Percentiles rank a stretch among this genome's conserved stretches.
Evolutionary conservation across 164 flowering plant genomes (phyloP).

Genomic region (Cinnamomum chago): DNA sequence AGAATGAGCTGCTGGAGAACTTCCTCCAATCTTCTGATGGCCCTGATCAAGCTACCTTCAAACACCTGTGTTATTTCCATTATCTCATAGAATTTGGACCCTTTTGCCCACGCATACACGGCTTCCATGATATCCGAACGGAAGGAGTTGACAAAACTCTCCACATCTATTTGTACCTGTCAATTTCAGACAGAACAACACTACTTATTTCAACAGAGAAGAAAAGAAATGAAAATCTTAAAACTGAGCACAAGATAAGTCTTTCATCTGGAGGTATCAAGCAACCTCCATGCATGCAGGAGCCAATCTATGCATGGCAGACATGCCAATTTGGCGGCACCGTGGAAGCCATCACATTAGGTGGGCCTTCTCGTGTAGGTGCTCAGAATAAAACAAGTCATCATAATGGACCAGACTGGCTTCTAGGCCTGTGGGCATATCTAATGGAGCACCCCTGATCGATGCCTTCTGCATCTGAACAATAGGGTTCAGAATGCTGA

Average conservation of each 20-base stretch:
- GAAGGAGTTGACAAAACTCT: conserved; percentile 74
- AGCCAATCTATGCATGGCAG: no score
- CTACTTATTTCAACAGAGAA: background rate
- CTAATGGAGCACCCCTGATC: background rate
- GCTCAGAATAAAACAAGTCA: background rate
- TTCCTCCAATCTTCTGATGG: conserved; percentile 96
- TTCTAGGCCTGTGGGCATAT: background rate
- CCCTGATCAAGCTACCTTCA: conserved; percentile 96
- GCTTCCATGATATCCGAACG: conserved; percentile 96
- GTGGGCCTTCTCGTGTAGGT: background rate
- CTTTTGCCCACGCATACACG: conserved; percentile 94
- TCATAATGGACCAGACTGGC: background rate
- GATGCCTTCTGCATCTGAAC: background rate
- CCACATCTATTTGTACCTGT: conserved; percentile 93
- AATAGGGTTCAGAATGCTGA: no score
- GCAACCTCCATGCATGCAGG: no score
- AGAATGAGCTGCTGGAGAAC: conserved; percentile 87
- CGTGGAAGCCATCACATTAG: background rate
- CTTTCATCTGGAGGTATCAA: no score
- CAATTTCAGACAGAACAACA: background rate
- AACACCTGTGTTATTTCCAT: conserved; percentile 87
- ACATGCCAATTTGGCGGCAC: no score
- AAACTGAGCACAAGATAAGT: no score
- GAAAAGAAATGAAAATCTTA: background rate
- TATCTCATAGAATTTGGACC: conserved; percentile 73